Base-by-base conservation (phyloP, 2,329 filamentous ascomycete species). In the Fusarium aywerte region DNA sequence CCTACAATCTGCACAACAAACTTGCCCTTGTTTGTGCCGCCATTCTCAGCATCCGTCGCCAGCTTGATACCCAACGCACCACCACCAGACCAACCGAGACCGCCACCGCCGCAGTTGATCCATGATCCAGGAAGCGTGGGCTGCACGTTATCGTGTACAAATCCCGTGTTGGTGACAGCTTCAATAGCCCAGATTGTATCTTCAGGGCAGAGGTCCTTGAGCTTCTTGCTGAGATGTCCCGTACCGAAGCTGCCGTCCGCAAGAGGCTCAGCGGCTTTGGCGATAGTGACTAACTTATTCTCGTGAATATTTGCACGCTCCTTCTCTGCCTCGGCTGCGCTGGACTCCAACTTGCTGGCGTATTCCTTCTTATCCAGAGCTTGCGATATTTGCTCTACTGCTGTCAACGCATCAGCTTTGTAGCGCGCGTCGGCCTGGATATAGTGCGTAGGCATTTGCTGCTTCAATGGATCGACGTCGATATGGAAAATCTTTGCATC, bases 21-120 rank as follows among this genome's bases (percentile, higher is more conserved):
- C 61, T 80, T 81, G 44, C 81, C 77, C 70, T 81, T 82, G 52
- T 81, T 82, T 44, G 78, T 78, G 23, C 80, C 71, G 15, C 71
- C 79, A 49, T 80, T 78, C 66, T 79, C 77, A 6, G 67, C 70
- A 27, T 79, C 77, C 1, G 75, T 87, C 0, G 90, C 92, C 9
- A 95, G 84, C 75, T 94, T 93, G 73, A 94, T 89, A 3, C 92
- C 92, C 4, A 95, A 77, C 0, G 90, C 89, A 51, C 82, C 92
- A 15, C 92, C 92, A 15, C 91, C 92, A 12, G 88, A 91, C 92
- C 92, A 95, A 3, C 92, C 92, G 0, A 95, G 86, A 3, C 92
- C 92, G 15, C 91, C 92, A 1, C 90, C 92, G 2, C 92, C 92
- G 74, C 91, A 94, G 76, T 93, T 94, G 72, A 95, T 87, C 90